Evolutionary conservation across 2,329 filamentous ascomycete genomes (phyloP).

Genomic region (Calcarisporium arbuscula): DNA sequence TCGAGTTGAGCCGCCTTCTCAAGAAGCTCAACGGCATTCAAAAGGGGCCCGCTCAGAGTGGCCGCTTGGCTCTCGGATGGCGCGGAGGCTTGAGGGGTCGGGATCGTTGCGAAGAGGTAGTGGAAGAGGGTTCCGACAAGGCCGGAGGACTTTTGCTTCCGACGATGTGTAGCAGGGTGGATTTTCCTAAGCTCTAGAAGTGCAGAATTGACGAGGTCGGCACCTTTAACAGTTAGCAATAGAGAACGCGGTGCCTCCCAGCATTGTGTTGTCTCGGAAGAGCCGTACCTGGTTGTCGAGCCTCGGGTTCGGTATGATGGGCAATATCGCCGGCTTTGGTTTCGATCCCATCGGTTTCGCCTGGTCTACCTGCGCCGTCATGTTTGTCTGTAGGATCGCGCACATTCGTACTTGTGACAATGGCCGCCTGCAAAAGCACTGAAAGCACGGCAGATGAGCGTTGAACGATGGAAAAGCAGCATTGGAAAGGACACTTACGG

Average conservation of each 20-base stretch:
- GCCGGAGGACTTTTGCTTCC: slow-evolving; percentile 37
- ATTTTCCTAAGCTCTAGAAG: slow-evolving; percentile 44
- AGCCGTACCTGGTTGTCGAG: slow-evolving; percentile 32
- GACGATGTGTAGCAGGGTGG: slow-evolving; percentile 36
- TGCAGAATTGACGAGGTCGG: slow-evolving; percentile 48
- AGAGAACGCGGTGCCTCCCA: slow-evolving; percentile 4
- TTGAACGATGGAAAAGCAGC: slow-evolving; percentile 6
- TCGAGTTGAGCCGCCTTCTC: slow-evolving; percentile 47
- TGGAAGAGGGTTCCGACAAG: slow-evolving; percentile 35
- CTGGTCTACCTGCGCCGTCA: slow-evolving; percentile 21
- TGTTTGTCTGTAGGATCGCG: slow-evolving; percentile 29
- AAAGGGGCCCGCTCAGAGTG: slow-evolving; percentile 35
- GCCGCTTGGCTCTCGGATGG: slow-evolving; percentile 32
- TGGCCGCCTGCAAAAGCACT: slow-evolving; percentile 43
- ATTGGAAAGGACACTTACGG: slow-evolving; percentile 27
- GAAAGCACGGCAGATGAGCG: slow-evolving; percentile 15
- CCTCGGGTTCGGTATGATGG: slow-evolving; percentile 18
- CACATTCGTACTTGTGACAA: slow-evolving; percentile 30
- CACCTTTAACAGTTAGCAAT: slow-evolving; percentile 28
- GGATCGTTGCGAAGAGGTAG: slow-evolving; percentile 41
- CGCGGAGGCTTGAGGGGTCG: slow-evolving; percentile 41
- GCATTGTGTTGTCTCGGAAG: background rate
- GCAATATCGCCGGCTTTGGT: slow-evolving; percentile 23
- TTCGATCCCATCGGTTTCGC: slow-evolving; percentile 25
- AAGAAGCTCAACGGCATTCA: slow-evolving; percentile 46